Percentiles rank a stretch among this genome's conserved stretches.
These are phyloP conservation scores for Coelastrella sp. DNA, from an alignment of 139 green algal species.

Conservation along the genomic window DNA sequence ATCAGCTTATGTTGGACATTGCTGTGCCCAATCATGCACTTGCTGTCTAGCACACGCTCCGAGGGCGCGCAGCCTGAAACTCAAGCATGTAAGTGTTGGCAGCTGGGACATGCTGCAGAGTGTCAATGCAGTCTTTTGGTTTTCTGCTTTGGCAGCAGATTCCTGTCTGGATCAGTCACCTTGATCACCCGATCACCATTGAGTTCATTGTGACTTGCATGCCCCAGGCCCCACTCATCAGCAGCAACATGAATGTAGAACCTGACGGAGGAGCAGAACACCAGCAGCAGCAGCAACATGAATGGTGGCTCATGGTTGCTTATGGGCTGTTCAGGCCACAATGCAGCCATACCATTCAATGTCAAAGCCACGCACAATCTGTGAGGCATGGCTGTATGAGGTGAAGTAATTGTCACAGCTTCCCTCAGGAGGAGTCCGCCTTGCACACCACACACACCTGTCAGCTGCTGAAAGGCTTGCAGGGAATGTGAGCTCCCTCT, in stretches of 20 bases:
- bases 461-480: conserved; percentile 25
- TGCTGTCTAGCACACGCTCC: too few species aligned
- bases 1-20: too few species aligned
- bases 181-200: conserved; percentile 9
- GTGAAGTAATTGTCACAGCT: too few species aligned
- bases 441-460: not conserved
- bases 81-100: too few species aligned
- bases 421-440: too few species aligned
- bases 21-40: too few species aligned
- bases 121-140: too few species aligned
- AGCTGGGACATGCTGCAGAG: too few species aligned
- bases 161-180: not conserved
- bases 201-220: conserved; percentile 29
- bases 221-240: conserved; percentile 3
- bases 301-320: too few species aligned
- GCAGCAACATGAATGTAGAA: conserved; percentile 33
- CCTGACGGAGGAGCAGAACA: not conserved
- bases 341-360: not conserved
- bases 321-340: not conserved
- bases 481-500: conserved; percentile 38
- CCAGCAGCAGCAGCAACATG: not conserved
- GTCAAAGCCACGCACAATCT: not conserved
- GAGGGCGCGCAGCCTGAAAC: too few species aligned
- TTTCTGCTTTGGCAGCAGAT: not conserved
- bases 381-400: too few species aligned